Base-by-base conservation (phyloP, 148 eudicot genomes). In the Camellia granthamiana region DNA sequence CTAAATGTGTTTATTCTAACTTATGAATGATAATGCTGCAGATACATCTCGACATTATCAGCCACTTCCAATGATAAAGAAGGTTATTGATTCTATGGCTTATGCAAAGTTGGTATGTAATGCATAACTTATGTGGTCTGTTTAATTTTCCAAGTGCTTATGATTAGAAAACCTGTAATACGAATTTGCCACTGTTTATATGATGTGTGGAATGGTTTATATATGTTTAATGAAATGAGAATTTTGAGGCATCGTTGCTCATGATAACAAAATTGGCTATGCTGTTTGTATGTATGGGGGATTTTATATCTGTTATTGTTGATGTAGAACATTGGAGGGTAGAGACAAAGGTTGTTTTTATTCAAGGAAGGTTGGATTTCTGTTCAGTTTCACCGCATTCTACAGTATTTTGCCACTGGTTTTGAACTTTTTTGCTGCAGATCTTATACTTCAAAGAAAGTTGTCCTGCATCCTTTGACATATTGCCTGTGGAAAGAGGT, bases 31-130 rank as follows among this genome's bases (percentile, higher is more conserved):
- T 8, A 14, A 51, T 88, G 52, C 38, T 90, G 89, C 91, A 95
- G 99, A 95, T 89, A 95, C 99, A 38, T 85, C 99, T 6, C 84
- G 99, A 41, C 99, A 95, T 83, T 95, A 92, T 87, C 87, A 82
- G 83, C 95, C 98, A 15, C 54, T 93, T 74, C 90, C 86, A 1
- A 84, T 90, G 72, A 93, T 95, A 75, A 92, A 93, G 91, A 91
- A 89, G 77, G 98, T 95, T 70, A 92, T 95, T 77, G 97, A 95
- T 77, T 93, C 99, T 8, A 95, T 95, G 99, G 73, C 95, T 60
- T 95, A 93, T 74, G 89, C 98, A 47, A 95, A 95, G 88, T 86
- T 95, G 91, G 98, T 95, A 87, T 38, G 95, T 77, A 67, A 69
- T 42, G 15, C 76, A 41, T 43, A 58, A 61, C 75, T 41, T 56